Evolutionary conservation across 2,329 filamentous ascomycete species (phyloP).

Genomic region (Microcyclospora pomicola): DNA sequence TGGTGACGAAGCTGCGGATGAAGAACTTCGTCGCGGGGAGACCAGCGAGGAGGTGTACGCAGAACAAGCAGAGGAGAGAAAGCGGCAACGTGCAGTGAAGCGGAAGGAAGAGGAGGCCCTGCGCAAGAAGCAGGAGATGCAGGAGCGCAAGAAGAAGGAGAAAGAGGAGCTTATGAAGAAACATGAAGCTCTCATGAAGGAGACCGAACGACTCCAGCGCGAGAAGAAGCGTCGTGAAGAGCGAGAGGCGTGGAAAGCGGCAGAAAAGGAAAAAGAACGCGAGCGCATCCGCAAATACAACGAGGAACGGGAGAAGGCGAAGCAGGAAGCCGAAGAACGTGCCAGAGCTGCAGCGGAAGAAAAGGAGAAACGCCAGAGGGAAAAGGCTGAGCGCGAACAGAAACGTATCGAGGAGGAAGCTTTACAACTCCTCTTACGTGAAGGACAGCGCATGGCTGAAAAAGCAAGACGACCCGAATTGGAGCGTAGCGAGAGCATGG

Average conservation of each 20-base stretch:
- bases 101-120: constrained; percentile 47
- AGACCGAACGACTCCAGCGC: constrained; percentile 29
- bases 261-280: constrained; percentile 39
- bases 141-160: constrained; percentile 44
- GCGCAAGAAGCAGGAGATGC: constrained; percentile 44
- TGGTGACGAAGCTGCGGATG: constrained; percentile 52
- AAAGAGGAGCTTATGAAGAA: constrained; percentile 37
- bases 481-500: constrained; percentile 29
- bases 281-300: constrained; percentile 37
- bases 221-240: constrained; percentile 37
- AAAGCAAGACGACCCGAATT: constrained; percentile 39
- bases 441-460: constrained; percentile 41
- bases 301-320: constrained; percentile 34
- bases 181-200: constrained; percentile 30
- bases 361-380: constrained; percentile 27
- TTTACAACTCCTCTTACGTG: constrained; percentile 38
- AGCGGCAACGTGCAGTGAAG: constrained; percentile 46
- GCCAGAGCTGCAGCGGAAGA: constrained; percentile 37
- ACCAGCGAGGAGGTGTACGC: constrained; percentile 66
- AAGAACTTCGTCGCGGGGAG: constrained; percentile 49
- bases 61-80: constrained; percentile 47
- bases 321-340: constrained; percentile 36
- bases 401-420: constrained; percentile 43
- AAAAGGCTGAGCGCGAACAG: constrained; percentile 31
- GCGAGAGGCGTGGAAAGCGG: constrained; percentile 31